A percentile compares a stretch with the other conserved stretches of the same genome.
Evolutionary conservation across 2,329 filamentous ascomycete species (phyloP).

Genomic region (Exophiala phaeomuriformis): DNA sequence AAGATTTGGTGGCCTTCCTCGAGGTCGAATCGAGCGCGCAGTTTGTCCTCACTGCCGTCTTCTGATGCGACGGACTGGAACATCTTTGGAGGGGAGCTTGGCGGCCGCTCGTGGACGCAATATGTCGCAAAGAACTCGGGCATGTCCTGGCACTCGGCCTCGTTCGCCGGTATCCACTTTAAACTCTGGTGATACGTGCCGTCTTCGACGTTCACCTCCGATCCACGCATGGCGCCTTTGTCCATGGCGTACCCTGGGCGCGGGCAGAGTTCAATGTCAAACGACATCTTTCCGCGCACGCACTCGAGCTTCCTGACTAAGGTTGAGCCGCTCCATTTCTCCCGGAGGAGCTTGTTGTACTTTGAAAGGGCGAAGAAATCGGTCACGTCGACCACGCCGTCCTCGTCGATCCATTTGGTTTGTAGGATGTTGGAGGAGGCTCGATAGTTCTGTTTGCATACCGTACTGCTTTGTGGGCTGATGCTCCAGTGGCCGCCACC

Average conservation of each 20-base stretch:
- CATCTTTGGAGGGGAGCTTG: conserved; percentile 7
- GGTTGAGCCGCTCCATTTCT: conserved; percentile 28
- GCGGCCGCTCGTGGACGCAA: conserved; percentile 12
- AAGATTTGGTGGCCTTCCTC: conserved; percentile 19
- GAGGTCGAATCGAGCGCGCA: conserved; percentile 16
- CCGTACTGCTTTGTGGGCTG: conserved; percentile 42
- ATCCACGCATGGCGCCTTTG: conserved; percentile 49
- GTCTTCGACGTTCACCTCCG: conserved; percentile 11
- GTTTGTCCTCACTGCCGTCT: conserved; percentile 1
- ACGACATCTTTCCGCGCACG: conserved; percentile 57
- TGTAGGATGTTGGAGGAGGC: conserved; percentile 68
- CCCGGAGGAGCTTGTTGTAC: conserved; percentile 41
- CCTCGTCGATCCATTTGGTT: conserved; percentile 69
- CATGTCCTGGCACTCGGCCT: conserved; percentile 1
- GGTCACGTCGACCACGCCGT: conserved; percentile 64
- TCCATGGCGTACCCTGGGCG: conserved; percentile 64
- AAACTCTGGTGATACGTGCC: conserved; percentile 16
- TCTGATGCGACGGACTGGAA: conserved; percentile 8
- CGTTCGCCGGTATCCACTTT: conserved; percentile 7
- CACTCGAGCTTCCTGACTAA: conserved; percentile 65
- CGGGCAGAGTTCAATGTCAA: conserved; percentile 65
- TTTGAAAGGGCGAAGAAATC: conserved; percentile 70
- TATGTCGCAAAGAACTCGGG: conserved; percentile 20
- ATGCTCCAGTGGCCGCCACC: conserved; percentile 59
- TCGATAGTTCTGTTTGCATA: conserved; percentile 70